Base-by-base conservation (phyloP, 768 basidiomycete species). In the Trametopsis cervina region DNA sequence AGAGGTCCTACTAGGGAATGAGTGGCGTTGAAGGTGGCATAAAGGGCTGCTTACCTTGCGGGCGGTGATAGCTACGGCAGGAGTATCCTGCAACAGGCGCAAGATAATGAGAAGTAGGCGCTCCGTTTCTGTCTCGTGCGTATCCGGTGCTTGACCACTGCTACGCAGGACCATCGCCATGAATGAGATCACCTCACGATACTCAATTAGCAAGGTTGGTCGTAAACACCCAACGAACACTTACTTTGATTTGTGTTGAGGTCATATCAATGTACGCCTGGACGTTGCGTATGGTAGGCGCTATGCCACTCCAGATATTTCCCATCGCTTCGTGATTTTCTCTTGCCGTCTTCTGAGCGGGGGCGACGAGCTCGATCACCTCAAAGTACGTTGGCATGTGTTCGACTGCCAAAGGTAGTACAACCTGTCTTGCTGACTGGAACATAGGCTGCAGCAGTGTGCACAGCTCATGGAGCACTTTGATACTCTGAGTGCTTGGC, bases 81-180 rank as follows among this genome's bases (percentile, higher is more conserved):
- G 94, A 60, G 93, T 93, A 63, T 98, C 94, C 61, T 96, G 89
- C 41, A 98, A 72, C 25, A 98, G 71, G n/a, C 96, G 78, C 26
- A 98, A 68, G 23, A 87, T 83, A 18, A 82, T 79, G 43, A 87
- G 69, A 25, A 93, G 83, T 21, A 98, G 76, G 4, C 76, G 80
- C 60, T 95, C 89, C 9, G 85, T 83, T 57, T 91, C 89, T 2
- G 78, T 69, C 36, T 87, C 81, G 47, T 82, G 76, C 42, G 83
- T 78, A 33, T 76, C 74, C n/a, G 67, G 66, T 40, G 29, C 15
- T 33, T 33, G 29, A 33, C 29, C 29, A 33, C 73, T 68, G 59
- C 82, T 71, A 43, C 94, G 78, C 56, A 94, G 80, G 18, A 94
- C 81, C 69, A 91, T 96, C 1, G 92, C 89, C 35, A 97, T 71